Base-by-base conservation (phyloP, 2,329 filamentous ascomycete species). In the Diaporthe australafricana region DNA sequence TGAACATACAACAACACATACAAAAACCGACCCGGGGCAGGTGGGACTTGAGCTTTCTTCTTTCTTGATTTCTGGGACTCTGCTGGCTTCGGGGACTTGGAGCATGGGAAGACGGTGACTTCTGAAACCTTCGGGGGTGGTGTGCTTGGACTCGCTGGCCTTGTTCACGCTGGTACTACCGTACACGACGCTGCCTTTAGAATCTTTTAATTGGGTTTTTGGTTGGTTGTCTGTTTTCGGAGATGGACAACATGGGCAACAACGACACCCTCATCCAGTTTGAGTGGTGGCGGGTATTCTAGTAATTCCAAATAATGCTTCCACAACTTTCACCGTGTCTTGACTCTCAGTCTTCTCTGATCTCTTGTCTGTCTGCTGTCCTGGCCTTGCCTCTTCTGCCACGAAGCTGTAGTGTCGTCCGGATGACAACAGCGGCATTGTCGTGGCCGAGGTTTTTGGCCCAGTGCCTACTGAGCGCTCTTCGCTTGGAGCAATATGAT, bases 61-160 rank as follows among this genome's bases (percentile, higher is more conserved):
- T 25, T 20, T 8, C 42, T 35, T 48, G 42, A 25, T 35, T 48
- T 63, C 14, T 50, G 50, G 45, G 60, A 16, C 60, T 38, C 45
- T 65, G 60, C 60, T 65, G 60, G 60, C 60, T 65, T 50, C 45
- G 60, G 60, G 45, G 45, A 35, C 40, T 65, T 63, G 16, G 60
- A 32, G 38, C 45, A 38, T 38, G 60, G 30, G 35, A 7, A 50
- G n/a, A 65, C 30, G 60, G n/a, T n/a, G 60, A 14, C 45, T 38
- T 42, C 8, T 65, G 60, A 35, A 35, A 5, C 32, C 5, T 11
- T 25, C 8, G 1, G 8, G 22, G 12, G n/a, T 40, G 40, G 3
- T 68, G 27, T 14, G 50, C 52, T 57, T 68, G 67, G 53, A 52
- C 67, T 52, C n/a, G 67, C 67, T 60, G 67, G 67, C 32, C 53